Evolutionary conservation across 192 early-diverging fungal genomes (phyloP), one percentile per base, ranked within the genome.

Genomic region (Pilobolus umbonatus): DNA sequence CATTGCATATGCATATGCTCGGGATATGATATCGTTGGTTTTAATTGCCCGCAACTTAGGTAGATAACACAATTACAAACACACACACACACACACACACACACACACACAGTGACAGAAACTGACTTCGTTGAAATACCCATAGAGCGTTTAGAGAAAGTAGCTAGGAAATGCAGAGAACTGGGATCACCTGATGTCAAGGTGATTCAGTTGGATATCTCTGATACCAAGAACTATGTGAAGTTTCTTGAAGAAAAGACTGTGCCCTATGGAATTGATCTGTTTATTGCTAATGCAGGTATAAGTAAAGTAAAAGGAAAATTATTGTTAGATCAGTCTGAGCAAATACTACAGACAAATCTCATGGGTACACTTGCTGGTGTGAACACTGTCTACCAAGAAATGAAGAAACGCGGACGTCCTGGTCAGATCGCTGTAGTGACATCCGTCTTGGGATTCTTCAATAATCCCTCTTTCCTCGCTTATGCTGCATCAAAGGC

Each of bases 221-320:
- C 54, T 9, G 40, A 68, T 28, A 57, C 34, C 7, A 38, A 57
- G 39, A 9, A 4, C 12, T 50, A 63, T 9, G 17, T 21, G 3
- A 15, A 63, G 28, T 57, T 40, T 10, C 35, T 68, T 10, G 54
- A 68, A n/a, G 30, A 57, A 24, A 57, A 57, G 25, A 55, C 55
- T 6, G 46, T 54, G 17, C 15, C 25, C 32, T 48, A 55, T 45
- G 42, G 40, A 9, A 68, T 68, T 15, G 66, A 68, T 22, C 38
- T 68, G 11, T 36, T 68, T 21, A 43, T 68, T 28, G 60, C 66
- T 22, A 68, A 68, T 43, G 66, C 66, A 6, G 66, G 65, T 32
- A 62, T 61, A 10, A 19, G 22, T 2, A 4, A 31, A 8, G 19
- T 25, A 12, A 4, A 21, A 17, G n/a, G 38, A 7, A 26, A 22